These are phyloP conservation scores for Apiospora saccharicola DNA, from an alignment of 2,329 filamentous ascomycete genomes.

Conservation along the genomic window DNA sequence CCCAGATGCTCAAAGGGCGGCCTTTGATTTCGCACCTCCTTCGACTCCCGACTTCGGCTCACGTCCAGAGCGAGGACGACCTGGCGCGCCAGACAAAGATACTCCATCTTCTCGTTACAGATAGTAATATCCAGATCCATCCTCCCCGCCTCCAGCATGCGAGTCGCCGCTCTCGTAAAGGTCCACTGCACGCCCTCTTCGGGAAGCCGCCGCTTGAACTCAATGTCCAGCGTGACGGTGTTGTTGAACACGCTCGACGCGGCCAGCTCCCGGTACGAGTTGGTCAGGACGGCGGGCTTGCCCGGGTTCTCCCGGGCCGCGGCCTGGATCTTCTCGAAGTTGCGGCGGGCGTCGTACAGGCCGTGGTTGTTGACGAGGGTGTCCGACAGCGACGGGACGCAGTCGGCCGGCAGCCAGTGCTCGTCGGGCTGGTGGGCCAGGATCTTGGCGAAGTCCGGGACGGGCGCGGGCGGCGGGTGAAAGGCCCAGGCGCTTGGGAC, in stretches of 20 bases:
- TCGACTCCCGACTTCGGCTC: conserved; percentile 27
- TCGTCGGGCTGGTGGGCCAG: conserved; percentile 28
- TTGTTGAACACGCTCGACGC: conserved; percentile 24
- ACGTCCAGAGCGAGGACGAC: conserved; percentile 27
- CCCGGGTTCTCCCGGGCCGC: conserved; percentile 31
- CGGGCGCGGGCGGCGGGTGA: conserved; percentile 30
- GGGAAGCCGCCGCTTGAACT: conserved; percentile 34
- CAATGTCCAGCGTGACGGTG: conserved; percentile 33
- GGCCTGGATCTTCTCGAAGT: conserved; percentile 20
- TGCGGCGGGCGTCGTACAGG: conserved; percentile 30
- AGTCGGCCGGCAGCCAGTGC: conserved; percentile 34
- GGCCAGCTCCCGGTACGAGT: conserved; percentile 27
- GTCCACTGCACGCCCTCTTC: conserved; percentile 30
- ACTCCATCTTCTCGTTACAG: conserved; percentile 31
- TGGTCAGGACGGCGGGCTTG: background rate
- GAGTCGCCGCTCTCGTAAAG: conserved; percentile 30
- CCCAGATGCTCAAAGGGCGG: background rate
- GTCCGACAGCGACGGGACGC: conserved; percentile 35
- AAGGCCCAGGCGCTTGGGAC: conserved; percentile 26
- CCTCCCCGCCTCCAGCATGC: conserved; percentile 32
- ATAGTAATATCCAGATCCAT: conserved; percentile 34
- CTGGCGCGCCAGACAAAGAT: conserved; percentile 29
- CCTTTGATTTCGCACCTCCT: background rate
- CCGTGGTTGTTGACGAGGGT: conserved; percentile 32
- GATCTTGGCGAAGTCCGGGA: conserved; percentile 29